Evolutionary conservation across 129 eudicot genomes (phyloP).

Genomic region (Dittrichia graveolens): DNA sequence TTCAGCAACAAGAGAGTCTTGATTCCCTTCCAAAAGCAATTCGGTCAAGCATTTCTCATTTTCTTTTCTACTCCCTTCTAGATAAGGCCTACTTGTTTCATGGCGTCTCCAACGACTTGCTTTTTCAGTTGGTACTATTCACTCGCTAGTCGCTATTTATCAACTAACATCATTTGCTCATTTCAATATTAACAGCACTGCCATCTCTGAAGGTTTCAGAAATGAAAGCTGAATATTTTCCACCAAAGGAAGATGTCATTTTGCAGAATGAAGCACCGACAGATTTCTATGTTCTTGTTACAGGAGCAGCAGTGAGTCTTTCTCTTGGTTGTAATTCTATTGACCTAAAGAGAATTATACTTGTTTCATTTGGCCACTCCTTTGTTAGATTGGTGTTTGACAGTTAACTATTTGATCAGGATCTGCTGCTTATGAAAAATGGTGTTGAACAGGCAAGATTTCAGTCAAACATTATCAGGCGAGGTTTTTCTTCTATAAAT

Average conservation of each 20-base stretch:
- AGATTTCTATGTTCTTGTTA: constrained; percentile 85
- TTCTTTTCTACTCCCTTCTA: constrained; percentile 79
- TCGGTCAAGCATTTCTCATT: constrained; percentile 85
- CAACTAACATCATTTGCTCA: not conserved
- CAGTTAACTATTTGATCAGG: constrained; percentile 51
- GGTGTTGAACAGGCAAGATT: constrained; percentile 78
- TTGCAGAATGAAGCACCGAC: constrained; percentile 99
- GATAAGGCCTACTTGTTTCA: constrained; percentile 79
- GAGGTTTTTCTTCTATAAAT: not conserved
- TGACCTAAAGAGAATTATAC: not conserved
- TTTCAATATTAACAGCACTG: constrained; percentile 12
- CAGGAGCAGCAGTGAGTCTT: constrained; percentile 75
- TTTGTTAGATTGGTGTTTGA: not conserved
- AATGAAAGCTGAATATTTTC: constrained; percentile 98
- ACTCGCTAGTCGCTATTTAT: constrained; percentile 12
- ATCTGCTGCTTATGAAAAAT: constrained; percentile 57
- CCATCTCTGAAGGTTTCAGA: constrained; percentile 70
- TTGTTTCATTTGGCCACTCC: not conserved
- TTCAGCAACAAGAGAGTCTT: constrained; percentile 91
- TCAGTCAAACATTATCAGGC: not conserved
- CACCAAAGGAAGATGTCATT: constrained; percentile 93
- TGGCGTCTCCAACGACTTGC: constrained; percentile 87
- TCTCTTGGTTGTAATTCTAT: not conserved
- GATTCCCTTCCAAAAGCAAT: constrained; percentile 98
- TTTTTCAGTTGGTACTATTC: constrained; percentile 80